Evolutionary conservation across 805 yeast species (phyloP).

Genomic region (Candida caryicola): DNA sequence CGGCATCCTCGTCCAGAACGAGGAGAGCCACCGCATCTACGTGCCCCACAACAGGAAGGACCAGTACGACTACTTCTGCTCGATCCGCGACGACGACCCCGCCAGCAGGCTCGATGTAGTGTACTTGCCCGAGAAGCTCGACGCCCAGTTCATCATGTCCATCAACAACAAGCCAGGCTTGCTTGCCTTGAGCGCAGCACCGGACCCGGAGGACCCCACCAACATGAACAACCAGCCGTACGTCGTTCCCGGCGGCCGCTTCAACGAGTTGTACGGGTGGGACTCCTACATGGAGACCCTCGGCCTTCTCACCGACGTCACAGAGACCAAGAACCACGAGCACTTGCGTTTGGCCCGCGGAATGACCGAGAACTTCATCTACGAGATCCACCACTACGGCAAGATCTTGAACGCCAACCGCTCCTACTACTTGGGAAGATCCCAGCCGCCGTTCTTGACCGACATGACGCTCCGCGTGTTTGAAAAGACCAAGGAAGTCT

Average conservation of each 20-base stretch:
- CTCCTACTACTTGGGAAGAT: constrained; percentile 82
- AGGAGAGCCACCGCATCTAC: constrained; percentile 71
- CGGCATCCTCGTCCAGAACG: constrained; percentile 33
- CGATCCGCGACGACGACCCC: constrained; percentile 54
- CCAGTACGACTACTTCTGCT: constrained; percentile 65
- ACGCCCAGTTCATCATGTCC: constrained; percentile 73
- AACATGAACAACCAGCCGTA: constrained; percentile 72
- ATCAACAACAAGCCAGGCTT: constrained; percentile 83
- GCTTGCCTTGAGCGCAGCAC: constrained; percentile 72
- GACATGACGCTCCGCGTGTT: constrained; percentile 81
- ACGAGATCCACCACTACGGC: constrained; percentile 86
- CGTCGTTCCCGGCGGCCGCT: constrained; percentile 96
- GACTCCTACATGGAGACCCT: constrained; percentile 91
- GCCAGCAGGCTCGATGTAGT: constrained; percentile 66
- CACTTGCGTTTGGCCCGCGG: constrained; percentile 74
- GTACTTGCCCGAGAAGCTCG: constrained; percentile 69
- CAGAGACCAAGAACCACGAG: constrained; percentile 25
- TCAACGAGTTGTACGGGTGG: constrained; percentile 97
- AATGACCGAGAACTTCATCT: constrained; percentile 88
- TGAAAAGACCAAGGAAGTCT: constrained; percentile 50
- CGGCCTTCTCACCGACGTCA: constrained; percentile 66
- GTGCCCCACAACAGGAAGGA: constrained; percentile 68
- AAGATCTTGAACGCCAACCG: constrained; percentile 93
- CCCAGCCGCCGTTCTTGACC: constrained; percentile 95
- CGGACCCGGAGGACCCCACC: constrained; percentile 50